Evolutionary conservation across 495 filamentous ascomycete genomes (phyloP), one percentile per base, ranked within the genome.

Genomic region (Letharia columbiana): DNA sequence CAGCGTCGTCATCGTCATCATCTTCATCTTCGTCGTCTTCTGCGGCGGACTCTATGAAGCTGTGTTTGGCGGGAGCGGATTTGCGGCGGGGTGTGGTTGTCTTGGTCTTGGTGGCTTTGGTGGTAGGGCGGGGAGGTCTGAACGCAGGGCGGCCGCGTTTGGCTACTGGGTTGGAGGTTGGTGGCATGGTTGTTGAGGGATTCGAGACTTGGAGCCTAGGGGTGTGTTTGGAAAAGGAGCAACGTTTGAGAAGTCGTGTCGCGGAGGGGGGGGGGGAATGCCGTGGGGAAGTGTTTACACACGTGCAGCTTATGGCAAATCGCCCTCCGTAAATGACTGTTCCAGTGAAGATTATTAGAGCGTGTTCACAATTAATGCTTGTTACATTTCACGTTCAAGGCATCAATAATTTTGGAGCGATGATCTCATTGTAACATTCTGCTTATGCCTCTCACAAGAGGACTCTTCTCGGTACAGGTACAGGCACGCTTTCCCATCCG

Each of bases 271-370:
- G 84, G 94, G 71, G 83, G 81, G 56, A 89, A 96, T 28, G 94
- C 0, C 75, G 92, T 61, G 94, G 94, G 2, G 91, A 90, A 71
- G 67, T 96, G 79, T 90, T 92, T 15, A 96, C 92, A 2, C 92
- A 88, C 78, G 92, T 96, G 82, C 79, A 49, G 9, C 1, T n/a
- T 18, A 23, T 12, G 40, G 40, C 6, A 42, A 42, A 8, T 4
- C 45, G 45, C 8, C 18, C 45, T 45, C 11, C 23, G 45, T 5
- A 6, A 49, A 49, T 49, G 4, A 2, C 11, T 42, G 12, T 42
- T 42, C 12, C 40, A 42, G 10, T 42, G 2, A 10, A 42, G 12
- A 10, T 42, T 42, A 2, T 42, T 2, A 8, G 40, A 42, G 4
- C 40, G 11, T 13, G 2, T 42, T 42, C 12, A 13, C 40, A 42